Conservation (phyloP, 2,329 filamentous ascomycete species). For the Dryadomyces sulphureus region DNA sequence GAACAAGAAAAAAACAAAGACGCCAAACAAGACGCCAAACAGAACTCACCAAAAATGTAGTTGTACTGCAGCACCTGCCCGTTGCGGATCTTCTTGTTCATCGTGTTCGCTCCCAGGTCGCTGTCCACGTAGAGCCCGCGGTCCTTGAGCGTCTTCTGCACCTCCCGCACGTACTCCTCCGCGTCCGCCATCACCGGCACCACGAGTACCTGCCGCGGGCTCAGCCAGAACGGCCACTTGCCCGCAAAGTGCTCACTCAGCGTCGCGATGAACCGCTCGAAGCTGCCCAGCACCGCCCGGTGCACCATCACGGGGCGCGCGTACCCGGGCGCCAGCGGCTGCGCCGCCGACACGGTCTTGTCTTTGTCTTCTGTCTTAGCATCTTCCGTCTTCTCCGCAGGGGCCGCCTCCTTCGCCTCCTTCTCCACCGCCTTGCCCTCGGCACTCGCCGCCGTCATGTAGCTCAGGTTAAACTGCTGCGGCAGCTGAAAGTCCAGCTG, state of each 20-base stretch:
- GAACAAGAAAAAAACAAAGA: too few species aligned
- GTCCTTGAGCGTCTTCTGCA: slow-evolving; percentile 52
- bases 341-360: slow-evolving; percentile 14
- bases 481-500: slow-evolving; percentile 71
- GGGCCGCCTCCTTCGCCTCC: slow-evolving; percentile 5
- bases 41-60: slow-evolving; percentile 54
- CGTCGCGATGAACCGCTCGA: slow-evolving; percentile 53
- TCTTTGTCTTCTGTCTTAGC: slow-evolving; percentile 4
- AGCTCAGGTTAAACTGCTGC: slow-evolving; percentile 13
- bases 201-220: slow-evolving; percentile 66
- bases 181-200: slow-evolving; percentile 62
- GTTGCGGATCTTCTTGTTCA: slow-evolving; percentile 80
- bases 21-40: too few species aligned
- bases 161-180: slow-evolving; percentile 61
- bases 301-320: slow-evolving; percentile 78
- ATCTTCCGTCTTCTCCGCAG: slow-evolving; percentile 2
- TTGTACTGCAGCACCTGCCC: slow-evolving; percentile 73
- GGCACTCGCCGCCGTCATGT: slow-evolving; percentile 15
- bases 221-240: slow-evolving; percentile 84
- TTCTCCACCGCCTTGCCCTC: slow-evolving; percentile 1
- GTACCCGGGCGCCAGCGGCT: slow-evolving; percentile 51
- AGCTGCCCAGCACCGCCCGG: slow-evolving; percentile 62
- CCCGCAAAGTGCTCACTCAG: slow-evolving; percentile 73
- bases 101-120: slow-evolving; percentile 61
- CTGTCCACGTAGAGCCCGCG: slow-evolving; percentile 57